phyloP scores from a whole-genome alignment of 2,329 filamentous ascomycete genomes.

The Rosellinia necatrix region DNA sequence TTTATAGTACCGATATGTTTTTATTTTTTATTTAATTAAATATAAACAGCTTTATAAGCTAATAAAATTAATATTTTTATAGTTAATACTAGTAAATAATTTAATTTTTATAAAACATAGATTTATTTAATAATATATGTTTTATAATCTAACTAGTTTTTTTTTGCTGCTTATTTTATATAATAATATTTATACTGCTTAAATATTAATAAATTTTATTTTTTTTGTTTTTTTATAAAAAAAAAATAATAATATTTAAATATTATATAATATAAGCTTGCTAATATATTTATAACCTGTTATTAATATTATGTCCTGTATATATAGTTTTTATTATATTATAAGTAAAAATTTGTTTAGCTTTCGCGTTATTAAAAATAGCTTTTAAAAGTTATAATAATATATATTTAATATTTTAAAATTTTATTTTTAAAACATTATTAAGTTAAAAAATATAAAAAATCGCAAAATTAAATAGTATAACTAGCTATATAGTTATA shows the following conservation, averaged over 20 bases:
- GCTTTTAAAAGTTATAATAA: not conserved
- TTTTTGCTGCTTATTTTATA: not conserved
- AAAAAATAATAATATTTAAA: not conserved
- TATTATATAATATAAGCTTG: not conserved
- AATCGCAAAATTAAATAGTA: not conserved
- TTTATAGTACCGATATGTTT: too few relatives aligned
- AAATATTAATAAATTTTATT: not conserved
- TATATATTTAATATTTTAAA: not conserved
- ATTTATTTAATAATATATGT: not conserved
- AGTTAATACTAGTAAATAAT: not conserved
- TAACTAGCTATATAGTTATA: not conserved
- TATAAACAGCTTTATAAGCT: not conserved
- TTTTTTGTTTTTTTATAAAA: not conserved
- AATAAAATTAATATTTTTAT: not conserved
- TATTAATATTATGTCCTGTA: not conserved
- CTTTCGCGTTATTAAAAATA: not conserved
- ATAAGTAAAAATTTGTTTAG: not conserved
- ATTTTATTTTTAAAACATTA: not conserved
- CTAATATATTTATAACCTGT: not conserved
- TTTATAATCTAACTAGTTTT: not conserved
- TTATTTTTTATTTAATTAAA: too few relatives aligned
- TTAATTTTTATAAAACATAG: too few relatives aligned
- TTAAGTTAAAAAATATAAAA: not conserved
- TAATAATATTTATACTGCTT: not conserved
- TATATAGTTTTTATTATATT: not conserved